Evolutionary conservation across 139 green algal species (phyloP).

Genomic region (Asterochloris erici): DNA sequence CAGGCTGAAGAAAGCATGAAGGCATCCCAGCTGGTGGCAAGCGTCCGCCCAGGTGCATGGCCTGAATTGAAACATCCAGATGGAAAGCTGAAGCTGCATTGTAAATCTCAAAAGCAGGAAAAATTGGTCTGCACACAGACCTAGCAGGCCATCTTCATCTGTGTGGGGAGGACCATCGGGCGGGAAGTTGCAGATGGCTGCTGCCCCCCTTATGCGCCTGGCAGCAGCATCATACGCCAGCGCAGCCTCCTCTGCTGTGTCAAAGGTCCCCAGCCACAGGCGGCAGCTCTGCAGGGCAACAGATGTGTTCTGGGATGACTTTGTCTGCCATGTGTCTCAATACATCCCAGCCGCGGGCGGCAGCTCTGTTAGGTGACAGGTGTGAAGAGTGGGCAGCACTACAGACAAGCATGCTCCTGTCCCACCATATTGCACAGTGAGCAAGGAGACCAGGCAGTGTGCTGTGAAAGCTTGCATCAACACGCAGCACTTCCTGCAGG

Average conservation of each 20-base stretch:
- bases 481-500: too few species aligned
- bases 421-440: too few species aligned
- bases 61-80: neutral
- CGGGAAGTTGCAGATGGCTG: constrained; percentile 78
- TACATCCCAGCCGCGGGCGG: neutral
- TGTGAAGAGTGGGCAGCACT: neutral
- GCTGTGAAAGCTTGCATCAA: too few species aligned
- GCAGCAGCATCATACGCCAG: constrained; percentile 82
- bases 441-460: too few species aligned
- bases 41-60: neutral
- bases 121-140: neutral
- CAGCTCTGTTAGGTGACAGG: neutral
- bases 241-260: constrained; percentile 79
- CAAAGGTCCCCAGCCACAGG: constrained; percentile 88
- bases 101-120: neutral
- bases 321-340: constrained; percentile 11
- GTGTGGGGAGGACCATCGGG: neutral
- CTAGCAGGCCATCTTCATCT: neutral
- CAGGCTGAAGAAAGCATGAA: neutral
- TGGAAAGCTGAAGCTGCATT: neutral
- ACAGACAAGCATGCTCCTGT: too few species aligned
- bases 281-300: constrained; percentile 37
- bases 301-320: neutral
- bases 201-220: constrained; percentile 66
- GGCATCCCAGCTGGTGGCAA: neutral